Base-by-base conservation (phyloP, 202 grass and related monocot species). In the Cymbopogon flexuosus region DNA sequence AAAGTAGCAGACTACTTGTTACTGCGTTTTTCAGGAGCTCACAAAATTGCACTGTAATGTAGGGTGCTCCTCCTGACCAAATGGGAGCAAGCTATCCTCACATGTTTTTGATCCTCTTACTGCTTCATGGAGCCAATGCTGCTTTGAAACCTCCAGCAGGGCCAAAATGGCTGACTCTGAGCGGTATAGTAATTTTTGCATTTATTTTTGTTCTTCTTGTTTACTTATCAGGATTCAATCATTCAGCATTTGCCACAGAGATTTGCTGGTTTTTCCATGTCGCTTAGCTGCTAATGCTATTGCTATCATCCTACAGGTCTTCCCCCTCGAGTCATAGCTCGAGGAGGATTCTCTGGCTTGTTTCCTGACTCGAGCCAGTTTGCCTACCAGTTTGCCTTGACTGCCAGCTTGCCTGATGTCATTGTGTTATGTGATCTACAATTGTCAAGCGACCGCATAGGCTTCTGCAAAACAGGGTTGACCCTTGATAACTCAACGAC, bases 261-360 rank as follows among this genome's bases (percentile, higher is more conserved):
- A 52, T 51, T 51, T 51, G 46, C 14, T 51, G 46, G 6, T 18
- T 51, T 51, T 16, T 10, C 34, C 71, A 60, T 65, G 51, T 23
- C 29, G 33, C 42, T 81, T 43, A 37, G 42, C 30, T 72, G 49
- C 37, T 86, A 30, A 57, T 56, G 8, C 61, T 84, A 8, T 42
- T 89, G 37, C 45, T 21, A 52, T 45, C 82, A 39, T 15, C 75
- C 23, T 79, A 49, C 71, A 99, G 96, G 96, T 23, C 35, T 40
- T 35, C 83, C 92, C 79, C 96, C 96, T 69, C 18, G 43, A 40
- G 88, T 99, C 35, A 79, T 96, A 76, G 92, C 96, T 76, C 84
- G 77, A 33, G 96, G 92, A 77, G 96, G 96, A 33, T 99, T 91
- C 84, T 99, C 96, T 31, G 96, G 96, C 42, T 42, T 99, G 45